These are phyloP conservation scores for Colletotrichum sp. DNA, from an alignment of 2,329 filamentous ascomycete genomes.

Conservation along the genomic window DNA sequence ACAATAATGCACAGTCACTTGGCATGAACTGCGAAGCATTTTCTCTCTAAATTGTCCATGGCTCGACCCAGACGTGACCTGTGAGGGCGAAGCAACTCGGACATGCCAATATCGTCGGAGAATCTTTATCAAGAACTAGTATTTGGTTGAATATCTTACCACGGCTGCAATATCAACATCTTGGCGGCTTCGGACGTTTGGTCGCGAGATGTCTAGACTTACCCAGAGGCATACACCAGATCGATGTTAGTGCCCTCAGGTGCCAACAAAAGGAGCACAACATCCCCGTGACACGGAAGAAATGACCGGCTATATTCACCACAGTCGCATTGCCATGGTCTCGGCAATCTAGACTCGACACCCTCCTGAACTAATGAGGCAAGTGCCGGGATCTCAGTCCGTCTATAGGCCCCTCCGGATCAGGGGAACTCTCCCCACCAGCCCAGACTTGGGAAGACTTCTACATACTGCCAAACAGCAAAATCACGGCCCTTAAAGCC, in stretches of 20 bases:
- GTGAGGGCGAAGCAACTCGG: background rate
- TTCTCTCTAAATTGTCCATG: background rate
- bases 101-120: background rate
- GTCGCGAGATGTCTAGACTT: background rate
- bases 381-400: background rate
- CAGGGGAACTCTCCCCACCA: background rate
- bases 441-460: background rate
- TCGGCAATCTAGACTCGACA: slow-evolving; percentile 1
- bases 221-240: background rate
- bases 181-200: background rate
- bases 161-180: background rate
- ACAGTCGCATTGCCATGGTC: background rate
- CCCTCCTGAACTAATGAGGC: background rate
- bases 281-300: background rate
- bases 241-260: background rate
- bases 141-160: background rate
- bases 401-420: background rate
- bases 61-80: background rate
- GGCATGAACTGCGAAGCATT: background rate
- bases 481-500: background rate
- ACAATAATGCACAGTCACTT: background rate
- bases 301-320: background rate
- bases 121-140: background rate
- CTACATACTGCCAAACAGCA: background rate
- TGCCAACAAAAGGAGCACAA: background rate